Evolutionary conservation across 169 alveolate species (phyloP), one percentile per base, ranked within the genome.

Genomic region (Plasmodium gaboni): DNA sequence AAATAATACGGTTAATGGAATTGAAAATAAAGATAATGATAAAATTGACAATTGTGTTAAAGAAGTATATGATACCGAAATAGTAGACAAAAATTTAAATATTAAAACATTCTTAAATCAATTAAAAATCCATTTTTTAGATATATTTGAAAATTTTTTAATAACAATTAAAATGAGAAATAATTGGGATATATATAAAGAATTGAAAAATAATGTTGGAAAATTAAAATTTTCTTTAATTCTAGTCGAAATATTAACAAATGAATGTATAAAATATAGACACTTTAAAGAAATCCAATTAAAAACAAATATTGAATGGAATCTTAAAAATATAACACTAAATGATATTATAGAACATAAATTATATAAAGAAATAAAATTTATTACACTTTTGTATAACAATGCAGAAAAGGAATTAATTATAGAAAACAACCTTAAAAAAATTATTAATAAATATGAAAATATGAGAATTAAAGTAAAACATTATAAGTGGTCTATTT

Each of bases 141-240:
- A 86, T 22, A 61, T 67, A 10, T 86, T 86, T 53, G 92, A 86
- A 26, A 64, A 71, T 44, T 86, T 86, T 55, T 71, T 86, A 86
- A 63, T 86, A 71, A 51, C 24, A 9, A 71, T 86, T 74, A 86
- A 86, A 86, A 46, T 53, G 32, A 55, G 92, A 51, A 86, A 57
- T 59, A 55, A 32, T 17, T 86, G 92, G 92, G 92, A 86, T 48
- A 86, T 86, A 59, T 86, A 86, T 65, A 86, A 86, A 53, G 92
- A 71, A 46, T 55, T 86, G 48, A 86, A 86, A 60, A 72, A 71
- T 51, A 86, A 67, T 73, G 92, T 86, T 44, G 92, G 92, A 7
- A 69, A 86, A 53, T 55, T 86, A 48, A 86, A 86, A 61, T 86
- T 53, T 50, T 70, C 92, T 1, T 57, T 86, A 86, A 71, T 71